Evolutionary conservation across 305 asterid genomes (phyloP).

Genomic region (Fraxinus xanthoxyloides): DNA sequence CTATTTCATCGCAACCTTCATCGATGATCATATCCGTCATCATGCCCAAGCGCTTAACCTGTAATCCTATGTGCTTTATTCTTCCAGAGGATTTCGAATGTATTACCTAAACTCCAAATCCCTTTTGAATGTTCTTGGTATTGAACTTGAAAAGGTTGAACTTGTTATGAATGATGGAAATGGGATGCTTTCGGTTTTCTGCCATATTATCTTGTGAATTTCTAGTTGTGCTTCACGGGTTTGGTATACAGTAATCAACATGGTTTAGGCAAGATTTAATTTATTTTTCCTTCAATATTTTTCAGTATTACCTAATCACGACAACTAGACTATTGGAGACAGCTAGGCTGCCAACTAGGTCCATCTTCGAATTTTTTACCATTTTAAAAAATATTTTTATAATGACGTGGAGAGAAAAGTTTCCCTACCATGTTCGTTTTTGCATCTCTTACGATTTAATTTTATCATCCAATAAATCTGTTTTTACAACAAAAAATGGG

Average conservation of each 20-base stretch:
- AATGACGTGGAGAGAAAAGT: not conserved
- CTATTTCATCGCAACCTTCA: constrained; percentile 72
- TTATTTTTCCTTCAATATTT: not conserved
- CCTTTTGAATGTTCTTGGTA: not conserved
- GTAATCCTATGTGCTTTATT: constrained; percentile 14
- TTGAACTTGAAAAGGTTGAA: not conserved
- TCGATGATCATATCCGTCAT: constrained; percentile 86
- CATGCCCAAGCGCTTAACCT: constrained; percentile 82
- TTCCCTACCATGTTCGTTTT: not conserved
- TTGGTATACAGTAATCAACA: not conserved
- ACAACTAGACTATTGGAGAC: not conserved
- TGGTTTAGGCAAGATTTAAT: not conserved
- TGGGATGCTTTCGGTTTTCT: not conserved
- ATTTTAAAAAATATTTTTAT: too few species aligned
- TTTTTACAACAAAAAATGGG: constrained; percentile 6
- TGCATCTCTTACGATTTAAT: not conserved
- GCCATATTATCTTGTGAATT: not conserved
- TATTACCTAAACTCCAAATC: not conserved
- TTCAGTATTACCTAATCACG: not conserved
- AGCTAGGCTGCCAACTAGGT: not conserved
- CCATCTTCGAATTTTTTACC: not conserved
- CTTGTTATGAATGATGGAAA: not conserved
- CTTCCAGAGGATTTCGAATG: not conserved
- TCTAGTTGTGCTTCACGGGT: not conserved
- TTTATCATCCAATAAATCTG: not conserved